These are phyloP conservation scores for Ceratopteris richardii DNA, from an alignment of 75 land plant species.

Conservation along the genomic window DNA sequence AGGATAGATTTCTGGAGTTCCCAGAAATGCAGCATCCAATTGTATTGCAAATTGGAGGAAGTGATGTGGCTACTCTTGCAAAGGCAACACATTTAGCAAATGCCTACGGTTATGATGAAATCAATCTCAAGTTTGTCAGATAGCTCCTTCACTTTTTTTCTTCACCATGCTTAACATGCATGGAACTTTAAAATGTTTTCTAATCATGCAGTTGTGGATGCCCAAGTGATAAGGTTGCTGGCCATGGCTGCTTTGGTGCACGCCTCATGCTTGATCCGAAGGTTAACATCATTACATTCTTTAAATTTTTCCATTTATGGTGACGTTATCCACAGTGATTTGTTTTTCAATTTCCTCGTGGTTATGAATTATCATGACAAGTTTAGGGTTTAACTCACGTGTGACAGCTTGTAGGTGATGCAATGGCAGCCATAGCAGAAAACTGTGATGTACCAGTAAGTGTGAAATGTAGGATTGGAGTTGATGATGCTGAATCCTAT, in stretches of 20 bases:
- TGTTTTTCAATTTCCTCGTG: too few relatives aligned
- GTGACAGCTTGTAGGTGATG: slow-evolving; percentile 82
- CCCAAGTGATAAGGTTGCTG: slow-evolving; percentile 94
- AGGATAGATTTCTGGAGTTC: slow-evolving; percentile 86
- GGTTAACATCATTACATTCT: slow-evolving; percentile 23
- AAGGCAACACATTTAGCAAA: slow-evolving; percentile 86
- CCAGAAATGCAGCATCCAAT: slow-evolving; percentile 84
- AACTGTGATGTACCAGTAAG: slow-evolving; percentile 80
- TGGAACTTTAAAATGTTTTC: background rate
- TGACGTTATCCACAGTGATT: too few relatives aligned
- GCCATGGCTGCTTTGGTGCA: slow-evolving; percentile 97
- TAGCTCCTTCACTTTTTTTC: background rate
- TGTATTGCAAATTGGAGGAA: slow-evolving; percentile 95
- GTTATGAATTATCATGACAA: too few relatives aligned
- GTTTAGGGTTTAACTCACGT: background rate
- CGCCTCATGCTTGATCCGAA: slow-evolving; percentile 82
- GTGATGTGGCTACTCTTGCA: slow-evolving; percentile 59
- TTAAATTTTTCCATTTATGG: background rate
- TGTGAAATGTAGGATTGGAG: slow-evolving; percentile 95
- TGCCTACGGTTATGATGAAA: slow-evolving; percentile 81
- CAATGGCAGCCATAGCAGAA: slow-evolving; percentile 79
- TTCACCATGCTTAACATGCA: background rate
- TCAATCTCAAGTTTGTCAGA: slow-evolving; percentile 71
- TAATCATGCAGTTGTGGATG: slow-evolving; percentile 76
- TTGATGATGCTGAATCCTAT: slow-evolving; percentile 90